phyloP scores from a whole-genome alignment of 1,284 basidiomycete genomes.

The Wallemia ichthyophaga region DNA sequence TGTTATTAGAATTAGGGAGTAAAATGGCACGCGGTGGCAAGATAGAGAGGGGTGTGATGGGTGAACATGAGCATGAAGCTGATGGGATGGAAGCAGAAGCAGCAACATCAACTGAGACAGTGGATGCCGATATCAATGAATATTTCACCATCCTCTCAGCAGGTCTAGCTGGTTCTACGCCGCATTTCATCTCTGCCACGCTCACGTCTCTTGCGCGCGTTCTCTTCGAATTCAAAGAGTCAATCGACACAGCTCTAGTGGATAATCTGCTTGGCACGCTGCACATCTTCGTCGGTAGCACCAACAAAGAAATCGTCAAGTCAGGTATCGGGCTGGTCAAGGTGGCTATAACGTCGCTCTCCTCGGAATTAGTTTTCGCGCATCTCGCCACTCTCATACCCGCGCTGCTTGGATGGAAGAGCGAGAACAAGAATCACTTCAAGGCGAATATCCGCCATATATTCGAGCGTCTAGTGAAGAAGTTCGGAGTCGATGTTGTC shows the following conservation, averaged over 20 bases:
- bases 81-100: conserved; percentile 21
- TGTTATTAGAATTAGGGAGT: conserved; percentile 66
- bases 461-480: conserved; percentile 75
- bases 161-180: conserved; percentile 67
- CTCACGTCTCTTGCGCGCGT: conserved; percentile 78
- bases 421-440: conserved; percentile 97
- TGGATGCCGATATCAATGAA: conserved; percentile 55
- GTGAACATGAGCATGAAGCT: conserved; percentile 24
- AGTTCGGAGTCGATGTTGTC: conserved; percentile 66
- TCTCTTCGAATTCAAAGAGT: conserved; percentile 86
- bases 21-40: conserved; percentile 73
- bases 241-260: conserved; percentile 25
- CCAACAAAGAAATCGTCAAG: conserved; percentile 94
- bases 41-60: conserved; percentile 43
- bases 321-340: conserved; percentile 85
- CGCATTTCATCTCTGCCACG: conserved; percentile 95
- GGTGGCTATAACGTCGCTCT: conserved; percentile 61
- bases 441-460: conserved; percentile 88
- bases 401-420: conserved; percentile 63
- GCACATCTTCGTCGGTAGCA: conserved; percentile 62
- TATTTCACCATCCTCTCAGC: conserved; percentile 93
- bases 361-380: conserved; percentile 34
- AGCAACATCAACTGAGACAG: conserved; percentile 16
- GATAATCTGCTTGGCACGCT: conserved; percentile 62
- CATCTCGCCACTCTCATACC: conserved; percentile 53